phyloP scores from a whole-genome alignment of 2,329 filamentous ascomycete genomes.

The Sarocladium kiliense region DNA sequence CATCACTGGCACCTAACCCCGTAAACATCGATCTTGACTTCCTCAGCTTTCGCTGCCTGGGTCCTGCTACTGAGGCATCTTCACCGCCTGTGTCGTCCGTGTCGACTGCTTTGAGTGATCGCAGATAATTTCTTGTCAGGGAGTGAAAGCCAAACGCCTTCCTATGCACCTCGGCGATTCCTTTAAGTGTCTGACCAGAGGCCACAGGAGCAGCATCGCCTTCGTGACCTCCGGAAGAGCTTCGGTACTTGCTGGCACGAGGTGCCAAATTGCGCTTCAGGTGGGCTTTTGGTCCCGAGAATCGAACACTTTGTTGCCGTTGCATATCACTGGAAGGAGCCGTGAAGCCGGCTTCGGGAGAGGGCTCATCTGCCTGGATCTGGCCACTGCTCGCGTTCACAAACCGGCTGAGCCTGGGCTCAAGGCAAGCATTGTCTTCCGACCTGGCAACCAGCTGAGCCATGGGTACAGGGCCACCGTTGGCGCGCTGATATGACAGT shows the following conservation, averaged over 20 bases:
- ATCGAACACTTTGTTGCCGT: slow-evolving; percentile 52
- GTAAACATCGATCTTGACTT: slow-evolving; percentile 52
- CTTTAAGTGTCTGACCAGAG: not conserved
- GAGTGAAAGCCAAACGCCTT: slow-evolving; percentile 7
- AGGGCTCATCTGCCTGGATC: not conserved
- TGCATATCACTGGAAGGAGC: slow-evolving; percentile 17
- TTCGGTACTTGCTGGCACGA: slow-evolving; percentile 18
- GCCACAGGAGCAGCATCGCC: not conserved
- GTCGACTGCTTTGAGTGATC: not conserved
- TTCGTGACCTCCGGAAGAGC: not conserved
- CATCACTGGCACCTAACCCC: slow-evolving; percentile 18
- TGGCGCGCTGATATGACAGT: slow-evolving; percentile 49
- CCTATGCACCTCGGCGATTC: not conserved
- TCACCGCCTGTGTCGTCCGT: not conserved
- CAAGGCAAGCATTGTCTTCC: not conserved
- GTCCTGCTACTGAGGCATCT: not conserved
- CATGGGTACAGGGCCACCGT: not conserved
- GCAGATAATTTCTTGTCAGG: not conserved
- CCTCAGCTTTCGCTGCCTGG: slow-evolving; percentile 34
- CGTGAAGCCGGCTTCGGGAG: slow-evolving; percentile 22
- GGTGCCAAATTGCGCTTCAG: slow-evolving; percentile 23
- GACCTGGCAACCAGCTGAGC: not conserved
- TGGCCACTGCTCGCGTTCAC: not conserved
- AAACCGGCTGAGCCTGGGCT: not conserved
- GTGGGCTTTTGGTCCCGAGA: slow-evolving; percentile 31